Evolutionary conservation across 2,329 filamentous ascomycete genomes (phyloP).

Genomic region (Tolypocladium guangdongense): DNA sequence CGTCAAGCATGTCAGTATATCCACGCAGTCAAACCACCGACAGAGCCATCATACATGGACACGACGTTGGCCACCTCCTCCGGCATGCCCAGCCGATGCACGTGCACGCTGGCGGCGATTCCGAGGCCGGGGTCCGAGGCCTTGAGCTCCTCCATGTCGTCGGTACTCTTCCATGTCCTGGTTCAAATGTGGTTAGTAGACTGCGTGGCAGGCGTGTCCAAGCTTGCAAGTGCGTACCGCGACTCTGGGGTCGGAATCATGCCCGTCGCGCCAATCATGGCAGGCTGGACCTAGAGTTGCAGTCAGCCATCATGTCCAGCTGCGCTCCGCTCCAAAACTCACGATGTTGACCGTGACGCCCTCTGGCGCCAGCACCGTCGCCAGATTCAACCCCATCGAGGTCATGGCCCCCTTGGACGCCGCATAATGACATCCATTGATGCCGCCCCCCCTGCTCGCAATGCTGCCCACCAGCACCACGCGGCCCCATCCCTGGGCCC

Average conservation of each 20-base stretch:
- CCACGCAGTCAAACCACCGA: too few relatives aligned
- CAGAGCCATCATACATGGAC: slow-evolving; percentile 14
- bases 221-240: slow-evolving; percentile 8
- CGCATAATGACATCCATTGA: slow-evolving; percentile 25
- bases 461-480: slow-evolving; percentile 23
- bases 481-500: slow-evolving; percentile 18
- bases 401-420: slow-evolving; percentile 20
- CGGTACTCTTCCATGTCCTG: slow-evolving; percentile 19
- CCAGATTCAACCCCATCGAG: slow-evolving; percentile 23
- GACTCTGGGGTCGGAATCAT: slow-evolving; percentile 22
- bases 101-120: slow-evolving; percentile 21
- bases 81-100: slow-evolving; percentile 21
- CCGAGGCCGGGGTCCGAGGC: slow-evolving; percentile 21
- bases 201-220: too few relatives aligned
- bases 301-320: neutral
- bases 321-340: neutral
- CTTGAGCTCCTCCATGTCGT: slow-evolving; percentile 17
- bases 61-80: slow-evolving; percentile 24
- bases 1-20: neutral
- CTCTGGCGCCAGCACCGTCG: slow-evolving; percentile 19
- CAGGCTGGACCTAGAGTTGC: slow-evolving; percentile 16
- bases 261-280: slow-evolving; percentile 24
- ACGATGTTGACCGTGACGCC: slow-evolving; percentile 24
- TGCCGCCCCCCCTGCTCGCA: slow-evolving; percentile 18
- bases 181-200: neutral